Evolutionary conservation across 257 asterid genomes (phyloP).

Genomic region (Lycium ferocissimum): DNA sequence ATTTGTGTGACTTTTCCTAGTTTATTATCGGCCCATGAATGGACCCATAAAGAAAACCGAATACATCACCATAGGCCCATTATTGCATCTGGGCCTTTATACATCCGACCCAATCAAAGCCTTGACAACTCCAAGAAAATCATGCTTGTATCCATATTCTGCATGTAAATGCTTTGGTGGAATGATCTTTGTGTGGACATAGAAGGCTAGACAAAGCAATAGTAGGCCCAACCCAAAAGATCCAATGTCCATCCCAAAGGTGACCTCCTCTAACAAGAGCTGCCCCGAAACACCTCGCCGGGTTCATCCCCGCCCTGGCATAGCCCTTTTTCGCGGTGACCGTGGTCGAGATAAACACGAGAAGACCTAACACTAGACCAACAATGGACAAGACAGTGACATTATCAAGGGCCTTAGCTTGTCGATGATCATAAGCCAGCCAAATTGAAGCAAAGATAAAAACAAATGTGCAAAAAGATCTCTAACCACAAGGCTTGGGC

Average conservation of each 20-base stretch:
- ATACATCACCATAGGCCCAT: neutral
- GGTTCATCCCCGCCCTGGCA: constrained; percentile 76
- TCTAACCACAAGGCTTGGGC: constrained; percentile 76
- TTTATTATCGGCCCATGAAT: too few relatives aligned
- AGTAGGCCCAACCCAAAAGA: constrained; percentile 63
- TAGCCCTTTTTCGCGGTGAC: constrained; percentile 67
- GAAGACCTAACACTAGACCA: constrained; percentile 65
- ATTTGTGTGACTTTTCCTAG: too few relatives aligned
- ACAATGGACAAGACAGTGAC: constrained; percentile 49
- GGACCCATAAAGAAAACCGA: too few relatives aligned
- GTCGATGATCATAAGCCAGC: constrained; percentile 74
- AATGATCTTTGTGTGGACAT: constrained; percentile 66
- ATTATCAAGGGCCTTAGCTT: constrained; percentile 53
- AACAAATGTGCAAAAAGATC: constrained; percentile 59
- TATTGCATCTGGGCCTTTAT: neutral
- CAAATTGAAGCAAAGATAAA: constrained; percentile 68
- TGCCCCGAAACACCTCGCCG: constrained; percentile 81
- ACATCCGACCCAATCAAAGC: constrained; percentile 36
- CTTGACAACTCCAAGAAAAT: constrained; percentile 55
- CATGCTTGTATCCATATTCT: constrained; percentile 59
- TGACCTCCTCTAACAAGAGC: constrained; percentile 79
- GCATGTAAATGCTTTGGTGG: constrained; percentile 59
- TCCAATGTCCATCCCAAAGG: constrained; percentile 82
- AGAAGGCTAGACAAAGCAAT: constrained; percentile 61
- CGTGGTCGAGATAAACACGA: constrained; percentile 64